Evolutionary conservation across 305 asterid species (phyloP), one percentile per base, ranked within the genome.

Genomic region (Solanum hybrid): DNA sequence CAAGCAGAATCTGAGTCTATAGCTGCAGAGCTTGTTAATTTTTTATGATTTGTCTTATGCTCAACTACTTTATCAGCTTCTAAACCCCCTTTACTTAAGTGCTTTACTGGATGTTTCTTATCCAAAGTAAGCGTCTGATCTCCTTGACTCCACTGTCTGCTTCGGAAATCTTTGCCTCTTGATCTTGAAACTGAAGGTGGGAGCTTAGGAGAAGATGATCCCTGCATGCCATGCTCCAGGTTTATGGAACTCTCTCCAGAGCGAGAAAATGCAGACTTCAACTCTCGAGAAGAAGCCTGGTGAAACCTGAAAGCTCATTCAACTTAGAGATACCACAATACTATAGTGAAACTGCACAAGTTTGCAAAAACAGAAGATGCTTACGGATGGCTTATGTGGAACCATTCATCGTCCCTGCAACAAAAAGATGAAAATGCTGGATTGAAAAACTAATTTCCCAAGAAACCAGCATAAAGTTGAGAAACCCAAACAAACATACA

Each of bases 321-420:
- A 66, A 51, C 86, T 85, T 89, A 56, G 88, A 71, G 14, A 89
- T 35, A 10, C 87, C 27, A 64, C 7, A 84, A 2, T 56, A 42
- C 27, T 64, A 69, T 11, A 64, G 60, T 27, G 78, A 4, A 31
- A 38, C 78, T 87, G 22, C 40, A 66, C 36, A 73, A 88, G 85
- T 56, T 42, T 10, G 31, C 35, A 85, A 71, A 75, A 78, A 2
- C 35, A 12, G 29, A 71, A 89, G 88, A 82, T 36, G 64, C 94
- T 91, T 92, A 93, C 95, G 90, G 91, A 89, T 93, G 95, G 92
- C 90, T 90, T 69, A 77, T 86, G 89, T 90, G 86, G 78, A 94
- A 94, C 95, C 95, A 94, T 87, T 93, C 94, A 76, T 93, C 95
- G 71, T 93, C 93, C 86, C 94, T 93, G 94, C 90, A 90, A 87